A percentile compares a stretch with the other conserved stretches of the same genome.
phyloP scores from a whole-genome alignment of 352 stramenopile genomes.

The Phytophthora foliorum region DNA sequence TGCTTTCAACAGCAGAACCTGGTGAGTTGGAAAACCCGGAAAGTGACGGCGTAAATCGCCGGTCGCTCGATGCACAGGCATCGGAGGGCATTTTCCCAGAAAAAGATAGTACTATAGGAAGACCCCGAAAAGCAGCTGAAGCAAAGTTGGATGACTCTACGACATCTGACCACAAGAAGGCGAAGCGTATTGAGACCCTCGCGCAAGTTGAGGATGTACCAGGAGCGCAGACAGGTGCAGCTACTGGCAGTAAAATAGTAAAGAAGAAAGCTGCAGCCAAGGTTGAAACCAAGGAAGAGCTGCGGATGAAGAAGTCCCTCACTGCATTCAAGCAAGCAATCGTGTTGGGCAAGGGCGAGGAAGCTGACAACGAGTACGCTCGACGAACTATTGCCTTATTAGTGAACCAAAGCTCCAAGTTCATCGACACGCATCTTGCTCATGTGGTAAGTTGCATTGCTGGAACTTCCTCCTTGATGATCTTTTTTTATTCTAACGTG shows the following conservation, averaged over 20 bases:
- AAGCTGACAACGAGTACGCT: constrained; percentile 38
- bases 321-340: constrained; percentile 43
- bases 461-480: not conserved
- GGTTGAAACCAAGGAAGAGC: constrained; percentile 22
- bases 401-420: constrained; percentile 39
- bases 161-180: constrained; percentile 33
- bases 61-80: not conserved
- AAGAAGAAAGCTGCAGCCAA: constrained; percentile 16
- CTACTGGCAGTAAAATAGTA: not conserved
- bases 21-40: not conserved
- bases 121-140: constrained; percentile 23
- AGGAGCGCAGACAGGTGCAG: not conserved
- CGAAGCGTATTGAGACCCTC: constrained; percentile 1
- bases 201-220: not conserved
- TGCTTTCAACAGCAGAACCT: not conserved
- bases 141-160: constrained; percentile 15
- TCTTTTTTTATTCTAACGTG: not conserved
- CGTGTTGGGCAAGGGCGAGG: constrained; percentile 34
- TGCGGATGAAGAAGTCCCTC: constrained; percentile 32
- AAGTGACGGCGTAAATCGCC: not conserved
- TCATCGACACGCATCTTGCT: constrained; percentile 29
- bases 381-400: constrained; percentile 46
- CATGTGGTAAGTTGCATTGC: constrained; percentile 40
- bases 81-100: not conserved
- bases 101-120: constrained; percentile 1